Conservation (phyloP, 2,329 filamentous ascomycete species). For the Fusarium sp. region DNA sequence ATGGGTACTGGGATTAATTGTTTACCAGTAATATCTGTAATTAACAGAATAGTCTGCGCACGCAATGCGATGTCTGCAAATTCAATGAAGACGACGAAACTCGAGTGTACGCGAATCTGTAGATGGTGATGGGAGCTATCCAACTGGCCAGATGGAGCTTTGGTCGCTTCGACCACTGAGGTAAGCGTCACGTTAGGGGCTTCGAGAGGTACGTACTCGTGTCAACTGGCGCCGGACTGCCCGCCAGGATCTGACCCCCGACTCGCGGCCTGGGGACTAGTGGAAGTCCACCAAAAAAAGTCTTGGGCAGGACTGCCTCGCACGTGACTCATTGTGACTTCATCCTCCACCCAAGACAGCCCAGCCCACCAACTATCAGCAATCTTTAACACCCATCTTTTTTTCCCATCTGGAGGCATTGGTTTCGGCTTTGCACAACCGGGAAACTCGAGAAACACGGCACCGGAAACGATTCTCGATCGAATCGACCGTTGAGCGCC, state of each 20-base stretch:
- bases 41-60: background rate
- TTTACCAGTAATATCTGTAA: conserved; percentile 6
- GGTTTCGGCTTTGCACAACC: conserved; percentile 22
- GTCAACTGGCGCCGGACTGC: background rate
- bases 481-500: conserved; percentile 5
- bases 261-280: conserved; percentile 4
- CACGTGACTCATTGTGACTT: conserved; percentile 45
- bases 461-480: background rate
- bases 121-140: conserved; percentile 29
- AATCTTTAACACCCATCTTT: conserved; percentile 39
- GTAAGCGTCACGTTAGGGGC: conserved; percentile 10
- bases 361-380: conserved; percentile 44
- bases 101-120: conserved; percentile 9
- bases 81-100: background rate
- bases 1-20: background rate
- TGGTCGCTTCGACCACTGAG: conserved; percentile 8
- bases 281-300: conserved; percentile 30
- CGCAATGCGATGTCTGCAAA: background rate
- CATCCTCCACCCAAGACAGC: conserved; percentile 42
- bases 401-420: conserved; percentile 33
- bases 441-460: conserved; percentile 14
- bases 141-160: conserved; percentile 46
- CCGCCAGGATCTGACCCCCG: background rate
- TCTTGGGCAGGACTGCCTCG: conserved; percentile 21
- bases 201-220: conserved; percentile 37